A percentile compares a stretch with the other conserved stretches of the same genome.
Conservation (phyloP, 345 rosid species). For the Lumnitzera racemosa region DNA sequence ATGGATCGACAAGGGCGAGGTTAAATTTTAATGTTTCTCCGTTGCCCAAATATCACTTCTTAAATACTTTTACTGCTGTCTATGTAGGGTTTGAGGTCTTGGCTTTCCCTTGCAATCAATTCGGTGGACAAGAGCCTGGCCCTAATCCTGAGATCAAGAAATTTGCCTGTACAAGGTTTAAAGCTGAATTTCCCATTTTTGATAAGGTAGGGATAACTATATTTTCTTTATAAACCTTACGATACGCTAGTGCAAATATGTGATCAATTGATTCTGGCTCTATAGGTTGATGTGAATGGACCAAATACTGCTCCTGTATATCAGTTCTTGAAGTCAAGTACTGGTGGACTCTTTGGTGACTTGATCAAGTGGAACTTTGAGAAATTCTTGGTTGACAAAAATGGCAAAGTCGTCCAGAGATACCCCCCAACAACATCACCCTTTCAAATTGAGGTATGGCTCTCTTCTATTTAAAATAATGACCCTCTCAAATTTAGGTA, state of each 20-base stretch:
- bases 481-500: too few relatives aligned
- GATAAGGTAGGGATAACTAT: slow-evolving; percentile 46
- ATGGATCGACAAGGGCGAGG: not conserved
- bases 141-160: slow-evolving; percentile 71
- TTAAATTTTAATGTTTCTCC: not conserved
- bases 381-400: slow-evolving; percentile 88
- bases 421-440: slow-evolving; percentile 95
- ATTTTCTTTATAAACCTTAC: not conserved
- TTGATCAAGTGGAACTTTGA: slow-evolving; percentile 90
- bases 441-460: slow-evolving; percentile 78
- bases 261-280: not conserved
- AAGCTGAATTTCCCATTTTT: slow-evolving; percentile 91
- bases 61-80: not conserved
- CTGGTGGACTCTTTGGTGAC: slow-evolving; percentile 78
- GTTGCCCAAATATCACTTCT: not conserved
- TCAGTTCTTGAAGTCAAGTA: slow-evolving; percentile 73
- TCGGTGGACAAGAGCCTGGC: slow-evolving; percentile 85
- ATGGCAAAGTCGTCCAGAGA: slow-evolving; percentile 80
- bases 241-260: not conserved
- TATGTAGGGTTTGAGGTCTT: slow-evolving; percentile 72
- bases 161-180: slow-evolving; percentile 71
- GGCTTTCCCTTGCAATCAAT: slow-evolving; percentile 95
- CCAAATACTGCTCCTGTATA: slow-evolving; percentile 80
- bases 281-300: slow-evolving; percentile 91
- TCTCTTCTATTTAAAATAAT: not conserved